phyloP scores from a whole-genome alignment of 106 monocot species.

The Phalaenopsis aphrodite region DNA sequence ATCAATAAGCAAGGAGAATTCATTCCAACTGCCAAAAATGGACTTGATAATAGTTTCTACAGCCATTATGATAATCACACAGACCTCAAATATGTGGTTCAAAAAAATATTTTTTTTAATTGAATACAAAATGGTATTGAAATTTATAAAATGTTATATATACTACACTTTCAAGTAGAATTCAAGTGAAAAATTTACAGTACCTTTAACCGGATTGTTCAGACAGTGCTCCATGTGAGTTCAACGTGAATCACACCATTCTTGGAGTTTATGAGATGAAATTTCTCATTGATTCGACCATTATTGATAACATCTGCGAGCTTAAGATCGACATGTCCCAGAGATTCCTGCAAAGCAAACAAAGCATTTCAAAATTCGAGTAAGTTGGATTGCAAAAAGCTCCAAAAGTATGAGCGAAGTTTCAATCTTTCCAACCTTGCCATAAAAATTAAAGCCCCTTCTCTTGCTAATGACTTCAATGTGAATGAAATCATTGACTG shows the following conservation, averaged over 20 bases:
- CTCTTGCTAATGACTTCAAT: slow-evolving; percentile 73
- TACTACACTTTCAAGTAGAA: neutral
- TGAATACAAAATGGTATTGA: too few species aligned
- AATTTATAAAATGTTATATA: too few species aligned
- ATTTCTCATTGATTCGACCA: slow-evolving; percentile 61
- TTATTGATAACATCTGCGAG: slow-evolving; percentile 69
- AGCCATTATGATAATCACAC: too few species aligned
- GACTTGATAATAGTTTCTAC: too few species aligned
- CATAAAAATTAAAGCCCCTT: slow-evolving; percentile 26
- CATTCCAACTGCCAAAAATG: too few species aligned
- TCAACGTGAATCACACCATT: slow-evolving; percentile 70
- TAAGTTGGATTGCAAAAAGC: neutral
- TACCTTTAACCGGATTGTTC: slow-evolving; percentile 6
- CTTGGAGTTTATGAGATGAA: slow-evolving; percentile 75
- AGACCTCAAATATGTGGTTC: too few species aligned
- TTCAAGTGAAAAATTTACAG: neutral
- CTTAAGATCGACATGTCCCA: slow-evolving; percentile 65
- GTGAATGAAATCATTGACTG: slow-evolving; percentile 56
- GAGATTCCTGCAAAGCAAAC: slow-evolving; percentile 39
- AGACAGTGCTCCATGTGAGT: slow-evolving; percentile 63
- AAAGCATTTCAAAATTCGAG: neutral
- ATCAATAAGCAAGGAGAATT: too few species aligned
- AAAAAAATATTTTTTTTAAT: too few species aligned
- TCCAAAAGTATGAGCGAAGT: too few species aligned
- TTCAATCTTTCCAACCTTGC: slow-evolving; percentile 30